A percentile compares a stretch with the other conserved stretches of the same genome.
These are phyloP conservation scores for Aureobasidium melanogenum DNA, from an alignment of 2,329 filamentous ascomycete genomes.

Conservation along the genomic window DNA sequence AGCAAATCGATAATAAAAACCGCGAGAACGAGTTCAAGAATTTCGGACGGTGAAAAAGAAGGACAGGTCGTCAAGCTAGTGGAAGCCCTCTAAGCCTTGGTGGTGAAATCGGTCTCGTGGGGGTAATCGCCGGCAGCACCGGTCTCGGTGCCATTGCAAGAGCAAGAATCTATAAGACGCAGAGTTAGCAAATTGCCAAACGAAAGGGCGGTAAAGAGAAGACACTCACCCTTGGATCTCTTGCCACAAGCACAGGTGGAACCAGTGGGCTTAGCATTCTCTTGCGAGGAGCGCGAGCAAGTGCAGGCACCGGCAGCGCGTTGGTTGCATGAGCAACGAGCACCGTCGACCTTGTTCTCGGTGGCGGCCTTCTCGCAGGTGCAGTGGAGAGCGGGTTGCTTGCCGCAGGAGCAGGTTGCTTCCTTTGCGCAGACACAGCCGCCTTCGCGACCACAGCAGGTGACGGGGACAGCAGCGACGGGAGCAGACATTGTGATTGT, in stretches of 20 bases:
- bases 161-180: conserved; percentile 33
- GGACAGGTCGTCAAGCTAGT: background rate
- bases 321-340: conserved; percentile 73
- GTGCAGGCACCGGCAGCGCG: conserved; percentile 74
- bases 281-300: conserved; percentile 60
- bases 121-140: conserved; percentile 43
- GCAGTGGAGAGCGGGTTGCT: conserved; percentile 80
- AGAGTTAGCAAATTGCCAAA: background rate
- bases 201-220: too few relatives aligned
- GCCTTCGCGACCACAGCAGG: conserved; percentile 51
- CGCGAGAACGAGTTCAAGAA: too few relatives aligned
- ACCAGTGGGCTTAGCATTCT: conserved; percentile 57
- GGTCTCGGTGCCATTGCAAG: conserved; percentile 66
- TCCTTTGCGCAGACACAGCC: conserved; percentile 45
- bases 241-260: conserved; percentile 68
- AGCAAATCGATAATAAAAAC: too few relatives aligned
- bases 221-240: conserved; percentile 56
- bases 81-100: conserved; percentile 33
- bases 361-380: conserved; percentile 65
- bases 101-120: conserved; percentile 83
- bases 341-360: conserved; percentile 66
- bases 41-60: too few relatives aligned
- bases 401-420: conserved; percentile 76
- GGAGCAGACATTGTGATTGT: conserved; percentile 30
- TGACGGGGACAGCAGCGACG: conserved; percentile 36